These are phyloP conservation scores for Simplicillium sp. DNA, from an alignment of 2,329 filamentous ascomycete species.

Conservation along the genomic window DNA sequence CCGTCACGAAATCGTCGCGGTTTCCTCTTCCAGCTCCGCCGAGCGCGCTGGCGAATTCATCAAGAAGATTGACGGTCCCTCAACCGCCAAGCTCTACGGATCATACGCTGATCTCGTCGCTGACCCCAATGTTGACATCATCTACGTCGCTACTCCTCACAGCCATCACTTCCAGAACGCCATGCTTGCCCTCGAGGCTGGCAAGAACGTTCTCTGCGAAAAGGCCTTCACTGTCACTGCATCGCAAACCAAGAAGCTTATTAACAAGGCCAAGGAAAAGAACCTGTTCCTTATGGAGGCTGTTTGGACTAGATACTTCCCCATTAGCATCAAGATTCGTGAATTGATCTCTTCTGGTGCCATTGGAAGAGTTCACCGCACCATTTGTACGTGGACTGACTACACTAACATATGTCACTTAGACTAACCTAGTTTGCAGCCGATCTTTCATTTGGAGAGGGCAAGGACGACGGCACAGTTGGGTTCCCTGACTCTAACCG, in stretches of 20 bases:
- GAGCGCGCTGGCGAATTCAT: slow-evolving; percentile 65
- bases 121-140: slow-evolving; percentile 70
- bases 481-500: slow-evolving; percentile 55
- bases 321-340: slow-evolving; percentile 65
- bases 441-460: slow-evolving; percentile 51
- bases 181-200: slow-evolving; percentile 72
- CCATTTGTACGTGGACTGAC: slow-evolving; percentile 31
- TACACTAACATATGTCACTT: background rate
- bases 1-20: slow-evolving; percentile 67
- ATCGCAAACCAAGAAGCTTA: slow-evolving; percentile 62
- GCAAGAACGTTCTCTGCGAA: slow-evolving; percentile 85
- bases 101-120: slow-evolving; percentile 74
- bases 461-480: slow-evolving; percentile 45
- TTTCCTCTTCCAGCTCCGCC: slow-evolving; percentile 67
- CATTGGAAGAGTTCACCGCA: slow-evolving; percentile 53
- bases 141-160: slow-evolving; percentile 87
- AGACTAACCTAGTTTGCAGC: slow-evolving; percentile 23
- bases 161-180: slow-evolving; percentile 89
- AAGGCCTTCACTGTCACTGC: slow-evolving; percentile 85
- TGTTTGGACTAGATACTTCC: slow-evolving; percentile 86
- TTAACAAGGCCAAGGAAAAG: slow-evolving; percentile 63
- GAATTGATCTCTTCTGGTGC: slow-evolving; percentile 49
- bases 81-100: slow-evolving; percentile 62
- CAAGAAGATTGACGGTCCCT: slow-evolving; percentile 57
- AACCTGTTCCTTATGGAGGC: slow-evolving; percentile 74